A percentile compares a stretch with the other conserved stretches of the same genome.
Conservation (phyloP, 495 filamentous ascomycete genomes). For the Aspergillus wentii region DNA sequence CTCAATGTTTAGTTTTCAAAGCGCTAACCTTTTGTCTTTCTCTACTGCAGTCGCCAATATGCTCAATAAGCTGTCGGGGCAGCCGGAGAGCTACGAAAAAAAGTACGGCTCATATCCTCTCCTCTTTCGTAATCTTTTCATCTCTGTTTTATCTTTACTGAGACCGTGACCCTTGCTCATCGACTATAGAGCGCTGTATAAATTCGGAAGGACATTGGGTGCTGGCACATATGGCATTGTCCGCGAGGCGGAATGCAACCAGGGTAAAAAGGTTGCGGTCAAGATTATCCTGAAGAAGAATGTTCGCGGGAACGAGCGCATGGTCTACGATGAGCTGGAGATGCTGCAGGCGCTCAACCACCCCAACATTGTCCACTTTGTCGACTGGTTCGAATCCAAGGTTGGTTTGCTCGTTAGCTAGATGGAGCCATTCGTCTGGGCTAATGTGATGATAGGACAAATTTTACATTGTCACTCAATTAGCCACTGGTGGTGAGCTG, state of each 20-base stretch:
- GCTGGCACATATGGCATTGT: slow-evolving; percentile 99
- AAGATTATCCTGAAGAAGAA: slow-evolving; percentile 99
- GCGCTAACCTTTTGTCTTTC: slow-evolving; percentile 25
- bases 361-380: slow-evolving; percentile 94
- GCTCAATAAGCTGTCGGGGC: slow-evolving; percentile 95
- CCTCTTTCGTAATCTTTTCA: background rate
- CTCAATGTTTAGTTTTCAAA: background rate
- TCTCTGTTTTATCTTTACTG: background rate
- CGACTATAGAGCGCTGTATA: slow-evolving; percentile 67
- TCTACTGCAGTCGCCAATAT: slow-evolving; percentile 68
- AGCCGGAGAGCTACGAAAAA: slow-evolving; percentile 97
- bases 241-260: slow-evolving; percentile 75
- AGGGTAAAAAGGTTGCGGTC: slow-evolving; percentile 83
- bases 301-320: slow-evolving; percentile 94
- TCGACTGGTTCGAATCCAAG: slow-evolving; percentile 98
- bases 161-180: slow-evolving; percentile 9
- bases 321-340: slow-evolving; percentile 96
- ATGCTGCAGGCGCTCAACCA: slow-evolving; percentile 88
- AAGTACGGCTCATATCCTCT: slow-evolving; percentile 56
- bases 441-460: slow-evolving; percentile 67
- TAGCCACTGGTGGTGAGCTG: slow-evolving; percentile 93
- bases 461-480: slow-evolving; percentile 98
- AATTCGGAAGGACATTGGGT: slow-evolving; percentile 87
- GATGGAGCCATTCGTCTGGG: background rate
- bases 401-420: slow-evolving; percentile 18